Conservation (phyloP, 2,329 filamentous ascomycete genomes). For the Penicillium sp. region DNA sequence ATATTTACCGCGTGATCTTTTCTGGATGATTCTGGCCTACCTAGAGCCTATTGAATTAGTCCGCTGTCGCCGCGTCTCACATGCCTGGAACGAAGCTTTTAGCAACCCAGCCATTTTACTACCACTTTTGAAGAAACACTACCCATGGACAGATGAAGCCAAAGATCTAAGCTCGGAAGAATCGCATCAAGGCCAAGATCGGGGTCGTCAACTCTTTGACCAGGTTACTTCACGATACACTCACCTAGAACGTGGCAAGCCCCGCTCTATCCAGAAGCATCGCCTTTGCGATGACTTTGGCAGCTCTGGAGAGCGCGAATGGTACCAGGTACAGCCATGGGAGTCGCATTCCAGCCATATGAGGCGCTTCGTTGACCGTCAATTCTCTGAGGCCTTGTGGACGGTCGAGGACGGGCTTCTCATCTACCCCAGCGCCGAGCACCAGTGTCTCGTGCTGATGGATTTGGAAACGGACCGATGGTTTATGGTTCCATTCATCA, state of each 20-base stretch:
- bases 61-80: slow-evolving; percentile 54
- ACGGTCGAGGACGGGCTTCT: slow-evolving; percentile 58
- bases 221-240: slow-evolving; percentile 56
- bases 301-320: slow-evolving; percentile 38
- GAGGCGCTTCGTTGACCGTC: slow-evolving; percentile 31
- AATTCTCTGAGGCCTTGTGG: slow-evolving; percentile 50
- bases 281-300: slow-evolving; percentile 40
- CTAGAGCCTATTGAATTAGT: slow-evolving; percentile 54
- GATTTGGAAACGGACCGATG: slow-evolving; percentile 51
- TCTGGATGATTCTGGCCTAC: slow-evolving; percentile 53
- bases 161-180: slow-evolving; percentile 33
- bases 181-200: slow-evolving; percentile 1
- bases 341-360: slow-evolving; percentile 42
- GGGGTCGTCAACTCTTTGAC: slow-evolving; percentile 45
- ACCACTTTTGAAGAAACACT: slow-evolving; percentile 52
- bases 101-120: slow-evolving; percentile 49
- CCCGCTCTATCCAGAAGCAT: slow-evolving; percentile 49
- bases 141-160: slow-evolving; percentile 55
- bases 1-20: slow-evolving; percentile 57
- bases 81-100: slow-evolving; percentile 52
- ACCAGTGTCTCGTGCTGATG: slow-evolving; percentile 44
- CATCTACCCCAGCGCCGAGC: slow-evolving; percentile 49
- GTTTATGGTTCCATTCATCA: slow-evolving; percentile 54
- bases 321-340: slow-evolving; percentile 45
- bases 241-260: slow-evolving; percentile 51